phyloP scores from a whole-genome alignment of 805 yeast genomes.

The Kuraishia floccosa region DNA sequence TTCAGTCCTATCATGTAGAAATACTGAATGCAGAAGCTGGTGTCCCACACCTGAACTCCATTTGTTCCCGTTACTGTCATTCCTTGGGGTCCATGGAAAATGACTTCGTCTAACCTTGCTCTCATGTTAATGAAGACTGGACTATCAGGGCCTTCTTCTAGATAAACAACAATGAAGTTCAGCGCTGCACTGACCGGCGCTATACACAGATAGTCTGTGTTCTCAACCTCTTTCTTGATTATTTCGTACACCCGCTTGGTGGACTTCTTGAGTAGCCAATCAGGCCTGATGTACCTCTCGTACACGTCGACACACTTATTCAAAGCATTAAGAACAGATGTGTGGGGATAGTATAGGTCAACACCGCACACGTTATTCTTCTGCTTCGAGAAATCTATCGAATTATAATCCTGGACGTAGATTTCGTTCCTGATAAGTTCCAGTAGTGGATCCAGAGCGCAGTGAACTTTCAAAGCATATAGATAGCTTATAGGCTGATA shows the following conservation, averaged over 20 bases:
- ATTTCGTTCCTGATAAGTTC: conserved; percentile 65
- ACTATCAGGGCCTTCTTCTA: conserved; percentile 64
- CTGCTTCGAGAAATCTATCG: conserved; percentile 56
- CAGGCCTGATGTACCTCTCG: conserved; percentile 67
- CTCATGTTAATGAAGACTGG: conserved; percentile 41
- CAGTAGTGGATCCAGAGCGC: conserved; percentile 55
- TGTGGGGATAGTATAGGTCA: conserved; percentile 91
- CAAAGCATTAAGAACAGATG: conserved; percentile 47
- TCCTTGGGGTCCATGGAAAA: conserved; percentile 85
- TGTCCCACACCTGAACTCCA: conserved; percentile 97
- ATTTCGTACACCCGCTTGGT: conserved; percentile 46
- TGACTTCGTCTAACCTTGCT: conserved; percentile 58
- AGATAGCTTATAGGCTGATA: conserved; percentile 82
- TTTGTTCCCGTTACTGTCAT: conserved; percentile 94
- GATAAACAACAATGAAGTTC: conserved; percentile 58
- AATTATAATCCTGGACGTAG: conserved; percentile 52
- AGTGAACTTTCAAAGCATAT: conserved; percentile 40
- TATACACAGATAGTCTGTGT: conserved; percentile 74
- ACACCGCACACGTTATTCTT: conserved; percentile 85
- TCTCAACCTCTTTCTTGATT: conserved; percentile 60
- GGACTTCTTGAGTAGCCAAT: conserved; percentile 48
- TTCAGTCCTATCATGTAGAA: conserved; percentile 72
- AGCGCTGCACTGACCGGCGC: conserved; percentile 93
- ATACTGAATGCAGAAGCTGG: conserved; percentile 83
- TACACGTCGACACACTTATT: conserved; percentile 52